A percentile compares a stretch with the other conserved stretches of the same genome.
phyloP scores from a whole-genome alignment of 352 stramenopile genomes.

The Pythium dissimile region DNA sequence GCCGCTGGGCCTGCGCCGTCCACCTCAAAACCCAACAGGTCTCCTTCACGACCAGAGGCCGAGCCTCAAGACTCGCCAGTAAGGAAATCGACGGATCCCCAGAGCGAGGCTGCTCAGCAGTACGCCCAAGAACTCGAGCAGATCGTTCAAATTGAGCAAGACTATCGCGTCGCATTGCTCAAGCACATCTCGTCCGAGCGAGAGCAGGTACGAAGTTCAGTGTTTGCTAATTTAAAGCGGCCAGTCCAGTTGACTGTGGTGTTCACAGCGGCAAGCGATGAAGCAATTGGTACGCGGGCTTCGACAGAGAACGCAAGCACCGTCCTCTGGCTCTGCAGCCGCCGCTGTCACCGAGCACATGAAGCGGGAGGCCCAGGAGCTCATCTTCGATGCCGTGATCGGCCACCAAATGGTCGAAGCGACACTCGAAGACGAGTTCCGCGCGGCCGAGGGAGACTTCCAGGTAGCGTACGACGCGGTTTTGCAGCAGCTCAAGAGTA shows the following conservation, averaged over 20 bases:
- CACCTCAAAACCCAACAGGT: constrained; percentile 20
- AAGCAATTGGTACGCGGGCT: constrained; percentile 39
- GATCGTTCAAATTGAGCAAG: constrained; percentile 46
- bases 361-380: constrained; percentile 28
- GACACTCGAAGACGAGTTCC: constrained; percentile 50
- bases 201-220: constrained; percentile 24
- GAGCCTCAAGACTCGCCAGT: not conserved
- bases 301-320: constrained; percentile 7
- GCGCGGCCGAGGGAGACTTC: constrained; percentile 38
- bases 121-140: constrained; percentile 48
- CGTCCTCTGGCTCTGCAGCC: constrained; percentile 16
- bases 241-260: not conserved
- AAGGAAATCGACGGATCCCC: not conserved
- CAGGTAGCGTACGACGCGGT: constrained; percentile 27
- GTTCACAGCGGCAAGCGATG: constrained; percentile 38
- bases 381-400: constrained; percentile 73
- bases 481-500: constrained; percentile 23
- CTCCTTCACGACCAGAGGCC: constrained; percentile 4
- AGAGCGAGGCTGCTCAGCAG: not conserved
- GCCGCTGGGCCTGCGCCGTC: not conserved
- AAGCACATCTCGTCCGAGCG: constrained; percentile 51
- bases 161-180: constrained; percentile 44
- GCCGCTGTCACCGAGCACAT: constrained; percentile 9
- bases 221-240: not conserved
- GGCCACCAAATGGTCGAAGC: constrained; percentile 63